phyloP scores from a whole-genome alignment of 2,329 filamentous ascomycete species.

The Colletotrichum magnum region DNA sequence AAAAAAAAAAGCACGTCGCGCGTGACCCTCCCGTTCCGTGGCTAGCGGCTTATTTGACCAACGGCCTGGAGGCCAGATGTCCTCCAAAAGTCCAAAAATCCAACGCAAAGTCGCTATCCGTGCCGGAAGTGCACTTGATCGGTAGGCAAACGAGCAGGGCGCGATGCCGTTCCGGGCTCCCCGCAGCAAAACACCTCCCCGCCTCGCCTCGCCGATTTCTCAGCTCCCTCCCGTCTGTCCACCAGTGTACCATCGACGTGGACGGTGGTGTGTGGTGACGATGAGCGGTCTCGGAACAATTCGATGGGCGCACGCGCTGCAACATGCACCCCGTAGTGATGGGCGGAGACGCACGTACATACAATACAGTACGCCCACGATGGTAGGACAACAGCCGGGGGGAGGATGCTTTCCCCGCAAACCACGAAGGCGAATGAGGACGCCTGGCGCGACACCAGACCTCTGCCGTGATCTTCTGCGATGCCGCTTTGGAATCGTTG shows the following conservation, averaged over 20 bases:
- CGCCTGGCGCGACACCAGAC: constrained; percentile 2
- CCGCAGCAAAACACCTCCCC: constrained; percentile 12
- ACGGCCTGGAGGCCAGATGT: background rate
- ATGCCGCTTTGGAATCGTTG: background rate
- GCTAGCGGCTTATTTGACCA: constrained; percentile 12
- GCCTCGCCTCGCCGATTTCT: constrained; percentile 22
- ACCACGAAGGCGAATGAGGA: constrained; percentile 9
- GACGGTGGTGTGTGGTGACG: constrained; percentile 2
- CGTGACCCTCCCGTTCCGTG: constrained; percentile 31
- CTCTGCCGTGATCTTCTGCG: background rate
- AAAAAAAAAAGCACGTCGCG: constrained; percentile 7
- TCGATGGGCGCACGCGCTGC: constrained; percentile 19
- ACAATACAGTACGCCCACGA: constrained; percentile 10
- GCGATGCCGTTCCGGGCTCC: constrained; percentile 17
- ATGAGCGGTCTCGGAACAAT: constrained; percentile 35
- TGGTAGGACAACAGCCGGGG: constrained; percentile 13
- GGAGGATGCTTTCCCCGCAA: constrained; percentile 18
- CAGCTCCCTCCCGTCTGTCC: constrained; percentile 25
- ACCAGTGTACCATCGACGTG: background rate
- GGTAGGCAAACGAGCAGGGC: constrained; percentile 16
- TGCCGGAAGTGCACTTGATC: background rate
- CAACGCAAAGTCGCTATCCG: constrained; percentile 4
- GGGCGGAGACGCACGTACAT: background rate
- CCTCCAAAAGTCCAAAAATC: too few relatives aligned
- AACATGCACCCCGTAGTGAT: constrained; percentile 34